Percentiles rank a stretch among this genome's conserved stretches.
These are phyloP conservation scores for Prillingera fragicola DNA, from an alignment of 1,284 basidiomycete genomes.

Conservation along the genomic window DNA sequence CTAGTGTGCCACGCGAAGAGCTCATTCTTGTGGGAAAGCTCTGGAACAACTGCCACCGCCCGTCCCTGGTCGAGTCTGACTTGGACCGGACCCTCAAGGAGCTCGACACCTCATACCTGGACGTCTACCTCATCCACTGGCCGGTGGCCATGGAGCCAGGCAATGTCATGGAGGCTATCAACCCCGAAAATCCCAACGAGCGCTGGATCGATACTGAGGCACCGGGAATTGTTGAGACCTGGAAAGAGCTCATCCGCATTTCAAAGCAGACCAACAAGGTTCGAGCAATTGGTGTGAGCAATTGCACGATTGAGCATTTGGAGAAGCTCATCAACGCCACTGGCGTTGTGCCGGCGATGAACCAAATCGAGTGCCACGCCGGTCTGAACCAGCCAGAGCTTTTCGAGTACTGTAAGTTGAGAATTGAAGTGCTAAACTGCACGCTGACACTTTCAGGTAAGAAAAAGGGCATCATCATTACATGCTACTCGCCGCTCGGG, in stretches of 20 bases:
- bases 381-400: constrained; percentile 21
- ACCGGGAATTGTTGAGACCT: constrained; percentile 1
- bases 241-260: constrained; percentile 24
- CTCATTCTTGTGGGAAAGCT: constrained; percentile 48
- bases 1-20: constrained; percentile 68
- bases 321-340: constrained; percentile 64
- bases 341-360: constrained; percentile 64
- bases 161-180: constrained; percentile 56
- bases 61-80: constrained; percentile 58
- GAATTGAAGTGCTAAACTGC: no score
- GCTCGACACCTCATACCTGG: constrained; percentile 66
- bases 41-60: constrained; percentile 7
- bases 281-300: constrained; percentile 34
- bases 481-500: constrained; percentile 78
- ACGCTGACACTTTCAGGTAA: no score
- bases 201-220: constrained; percentile 1
- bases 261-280: constrained; percentile 2
- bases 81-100: constrained; percentile 63
- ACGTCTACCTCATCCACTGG: constrained; percentile 60
- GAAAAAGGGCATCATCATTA: constrained; percentile 67
- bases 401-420: constrained; percentile 61
- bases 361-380: constrained; percentile 77
- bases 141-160: constrained; percentile 57
- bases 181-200: neutral
- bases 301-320: constrained; percentile 63